These are phyloP conservation scores for Kewa caespitosa DNA, from an alignment of 179 eudicot species.

Conservation along the genomic window DNA sequence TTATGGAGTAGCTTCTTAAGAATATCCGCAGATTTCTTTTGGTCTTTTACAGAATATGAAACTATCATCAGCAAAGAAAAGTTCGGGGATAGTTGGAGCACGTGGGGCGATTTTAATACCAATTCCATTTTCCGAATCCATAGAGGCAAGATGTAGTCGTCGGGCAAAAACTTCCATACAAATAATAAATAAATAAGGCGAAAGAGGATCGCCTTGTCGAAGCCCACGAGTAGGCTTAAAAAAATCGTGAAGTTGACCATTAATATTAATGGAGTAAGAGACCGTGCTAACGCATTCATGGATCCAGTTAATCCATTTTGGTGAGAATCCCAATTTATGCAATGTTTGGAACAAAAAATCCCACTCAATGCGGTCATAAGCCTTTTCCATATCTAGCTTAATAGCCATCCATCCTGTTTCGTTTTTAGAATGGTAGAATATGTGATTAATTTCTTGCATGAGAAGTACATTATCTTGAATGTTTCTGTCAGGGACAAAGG, in stretches of 20 bases:
- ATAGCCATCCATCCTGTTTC: background rate
- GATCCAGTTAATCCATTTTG: background rate
- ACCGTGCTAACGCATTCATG: background rate
- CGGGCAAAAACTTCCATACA: background rate
- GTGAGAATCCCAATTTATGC: background rate
- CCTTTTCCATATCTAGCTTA: constrained; percentile 3
- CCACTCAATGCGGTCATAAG: constrained; percentile 8
- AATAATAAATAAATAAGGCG: background rate
- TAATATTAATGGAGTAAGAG: background rate
- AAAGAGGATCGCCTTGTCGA: background rate
- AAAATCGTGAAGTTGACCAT: background rate
- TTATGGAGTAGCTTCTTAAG: background rate
- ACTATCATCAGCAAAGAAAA: background rate
- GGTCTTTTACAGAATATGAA: background rate
- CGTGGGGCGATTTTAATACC: background rate
- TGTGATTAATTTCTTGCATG: background rate
- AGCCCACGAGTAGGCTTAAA: background rate
- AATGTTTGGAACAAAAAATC: background rate
- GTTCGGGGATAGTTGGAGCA: background rate
- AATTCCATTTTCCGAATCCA: background rate
- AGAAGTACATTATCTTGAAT: background rate
- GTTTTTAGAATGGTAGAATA: background rate
- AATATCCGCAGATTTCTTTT: too few species aligned
- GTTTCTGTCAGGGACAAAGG: background rate
- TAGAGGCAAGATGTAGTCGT: background rate